These are phyloP conservation scores for Tripidium arundinaceum DNA, from an alignment of 202 grass and related monocot species.

Conservation along the genomic window DNA sequence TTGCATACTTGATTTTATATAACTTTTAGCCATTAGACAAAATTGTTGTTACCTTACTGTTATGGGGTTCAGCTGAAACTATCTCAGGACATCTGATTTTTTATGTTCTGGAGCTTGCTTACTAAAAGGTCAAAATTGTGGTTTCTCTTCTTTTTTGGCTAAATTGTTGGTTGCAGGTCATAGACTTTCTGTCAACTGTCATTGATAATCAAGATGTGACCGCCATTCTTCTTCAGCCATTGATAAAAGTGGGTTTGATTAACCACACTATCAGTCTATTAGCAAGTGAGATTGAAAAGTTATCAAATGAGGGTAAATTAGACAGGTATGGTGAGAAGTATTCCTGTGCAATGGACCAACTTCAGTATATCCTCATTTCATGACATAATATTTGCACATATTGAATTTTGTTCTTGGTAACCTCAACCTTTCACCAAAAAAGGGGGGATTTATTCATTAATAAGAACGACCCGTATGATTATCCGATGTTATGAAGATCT, in stretches of 20 bases:
- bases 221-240: constrained; percentile 68
- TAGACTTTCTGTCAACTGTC: constrained; percentile 75
- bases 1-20: constrained; percentile 12
- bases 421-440: background rate
- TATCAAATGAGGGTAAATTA: constrained; percentile 54
- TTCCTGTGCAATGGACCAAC: constrained; percentile 14
- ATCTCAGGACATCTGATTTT: background rate
- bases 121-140: background rate
- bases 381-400: constrained; percentile 7
- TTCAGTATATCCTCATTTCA: constrained; percentile 9
- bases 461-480: background rate
- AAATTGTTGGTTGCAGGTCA: constrained; percentile 45
- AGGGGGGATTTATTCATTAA: background rate
- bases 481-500: constrained; percentile 1
- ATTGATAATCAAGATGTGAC: constrained; percentile 56
- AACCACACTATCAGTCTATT: constrained; percentile 56
- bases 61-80: constrained; percentile 5
- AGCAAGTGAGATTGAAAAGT: constrained; percentile 64
- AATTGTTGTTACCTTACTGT: background rate
- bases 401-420: constrained; percentile 18
- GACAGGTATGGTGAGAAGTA: constrained; percentile 51
- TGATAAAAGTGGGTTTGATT: constrained; percentile 67
- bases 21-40: background rate
- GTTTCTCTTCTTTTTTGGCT: constrained; percentile 6
- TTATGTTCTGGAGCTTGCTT: constrained; percentile 20